Base-by-base conservation (phyloP, 352 stramenopile genomes). In the Phytophthora sojae region DNA sequence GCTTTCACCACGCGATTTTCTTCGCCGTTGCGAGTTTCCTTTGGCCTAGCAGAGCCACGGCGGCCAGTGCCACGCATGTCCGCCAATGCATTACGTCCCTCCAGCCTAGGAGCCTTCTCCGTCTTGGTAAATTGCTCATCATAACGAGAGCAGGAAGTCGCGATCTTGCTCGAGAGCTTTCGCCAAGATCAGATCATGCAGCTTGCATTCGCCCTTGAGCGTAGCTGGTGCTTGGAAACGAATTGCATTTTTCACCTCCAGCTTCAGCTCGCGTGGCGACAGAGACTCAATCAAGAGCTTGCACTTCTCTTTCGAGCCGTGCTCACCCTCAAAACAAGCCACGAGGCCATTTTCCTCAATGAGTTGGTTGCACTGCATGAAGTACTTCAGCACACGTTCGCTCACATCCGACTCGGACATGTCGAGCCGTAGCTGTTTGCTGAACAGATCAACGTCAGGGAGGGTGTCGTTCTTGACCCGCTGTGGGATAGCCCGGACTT, bases 81-180 rank as follows among this genome's bases (percentile, higher is more conserved):
- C 4, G 35, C 35, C 35, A 6, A 6, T 17, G 11, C 2, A 3
- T 42, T 42, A 42, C 35, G 35, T 6, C 35, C 35, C 2, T 42
- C 11, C 9, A 42, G 35, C 4, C 4, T 42, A 17, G 35, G 35
- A 42, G 35, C 11, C 35, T 15, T 42, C 9, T 42, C 35, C 35
- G 35, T 5, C 12, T 42, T 42, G 9, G 35, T 42, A 42, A 42
- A 42, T 0, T 56, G 62, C 32, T 69, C 53, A 2, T 69, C 62
- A 15, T 57, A 69, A 26, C 53, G 62, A 4, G 53, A 5, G 53
- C 7, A 42, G 42, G 29, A 69, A 63, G 11, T 69, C 42, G 26
- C 42, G 53, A 14, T 63, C 62, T 21, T 69, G 62, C 9, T 69
- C 53, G 1, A 69, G 21, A 0, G 62, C 62, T 47, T 69, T 69